Conservation (phyloP, 352 stramenopile species). For the Plasmopara viticola region DNA sequence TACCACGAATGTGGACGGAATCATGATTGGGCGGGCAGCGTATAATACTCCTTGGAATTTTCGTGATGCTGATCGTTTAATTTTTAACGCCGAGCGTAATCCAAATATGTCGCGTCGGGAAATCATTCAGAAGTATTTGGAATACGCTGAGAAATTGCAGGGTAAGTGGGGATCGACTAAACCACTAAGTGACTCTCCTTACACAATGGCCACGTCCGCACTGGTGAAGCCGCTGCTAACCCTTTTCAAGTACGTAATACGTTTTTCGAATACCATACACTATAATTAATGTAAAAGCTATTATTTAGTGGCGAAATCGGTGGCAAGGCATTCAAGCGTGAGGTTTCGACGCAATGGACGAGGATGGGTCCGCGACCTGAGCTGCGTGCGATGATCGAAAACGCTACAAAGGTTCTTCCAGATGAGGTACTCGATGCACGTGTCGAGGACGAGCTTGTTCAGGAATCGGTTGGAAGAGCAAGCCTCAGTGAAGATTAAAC, state of each 20-base stretch:
- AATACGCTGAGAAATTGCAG: slow-evolving; percentile 81
- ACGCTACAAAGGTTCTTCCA: slow-evolving; percentile 56
- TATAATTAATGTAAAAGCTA: not conserved
- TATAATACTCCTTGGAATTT: slow-evolving; percentile 89
- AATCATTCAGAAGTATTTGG: slow-evolving; percentile 76
- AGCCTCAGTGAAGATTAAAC: not conserved
- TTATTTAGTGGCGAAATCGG: slow-evolving; percentile 55
- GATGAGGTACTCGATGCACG: slow-evolving; percentile 67
- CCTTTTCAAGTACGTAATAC: slow-evolving; percentile 62
- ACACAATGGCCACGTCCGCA: slow-evolving; percentile 73
- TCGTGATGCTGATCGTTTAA: slow-evolving; percentile 72
- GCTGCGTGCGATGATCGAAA: slow-evolving; percentile 72
- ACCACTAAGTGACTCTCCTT: slow-evolving; percentile 38
- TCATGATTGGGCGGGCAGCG: slow-evolving; percentile 88
- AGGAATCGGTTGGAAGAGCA: slow-evolving; percentile 7
- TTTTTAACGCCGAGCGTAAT: slow-evolving; percentile 67
- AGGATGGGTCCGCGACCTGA: slow-evolving; percentile 54
- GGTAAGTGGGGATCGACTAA: slow-evolving; percentile 53
- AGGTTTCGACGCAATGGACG: slow-evolving; percentile 61
- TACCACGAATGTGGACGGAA: slow-evolving; percentile 63
- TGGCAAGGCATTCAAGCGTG: slow-evolving; percentile 76
- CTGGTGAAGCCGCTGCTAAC: slow-evolving; percentile 74
- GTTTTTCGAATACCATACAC: not conserved
- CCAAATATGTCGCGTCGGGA: slow-evolving; percentile 82
- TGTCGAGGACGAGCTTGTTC: slow-evolving; percentile 50